phyloP scores from a whole-genome alignment of 1,139 yeast genomes.

The Geotrichum aggregatum region DNA sequence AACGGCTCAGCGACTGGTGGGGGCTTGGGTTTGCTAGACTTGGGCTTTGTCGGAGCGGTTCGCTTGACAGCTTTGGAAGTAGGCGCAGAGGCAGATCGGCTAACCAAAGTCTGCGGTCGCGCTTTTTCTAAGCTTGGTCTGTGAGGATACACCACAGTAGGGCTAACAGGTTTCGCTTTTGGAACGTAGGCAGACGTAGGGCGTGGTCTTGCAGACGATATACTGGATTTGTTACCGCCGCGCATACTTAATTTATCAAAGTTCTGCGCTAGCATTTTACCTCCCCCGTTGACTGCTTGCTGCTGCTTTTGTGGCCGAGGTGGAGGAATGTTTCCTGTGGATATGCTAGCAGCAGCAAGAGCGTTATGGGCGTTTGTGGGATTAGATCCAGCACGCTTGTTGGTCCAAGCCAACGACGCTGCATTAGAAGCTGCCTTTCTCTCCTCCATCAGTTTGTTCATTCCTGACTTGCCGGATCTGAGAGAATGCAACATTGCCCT shows the following conservation, averaged over 20 bases:
- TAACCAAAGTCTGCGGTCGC: neutral
- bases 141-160: neutral
- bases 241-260: neutral
- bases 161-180: neutral
- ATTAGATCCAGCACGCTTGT: conserved; percentile 3
- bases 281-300: neutral
- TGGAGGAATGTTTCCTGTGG: conserved; percentile 8
- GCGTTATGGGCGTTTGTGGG: conserved; percentile 13
- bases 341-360: conserved; percentile 13
- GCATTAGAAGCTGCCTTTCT: conserved; percentile 28
- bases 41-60: neutral
- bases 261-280: neutral
- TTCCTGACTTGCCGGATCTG: conserved; percentile 27
- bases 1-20: conserved; percentile 31
- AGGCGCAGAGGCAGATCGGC: neutral
- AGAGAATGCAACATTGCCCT: conserved; percentile 28
- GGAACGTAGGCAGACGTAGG: neutral
- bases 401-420: conserved; percentile 31
- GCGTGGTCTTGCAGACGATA: neutral
- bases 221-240: neutral
- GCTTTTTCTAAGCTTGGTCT: neutral
- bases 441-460: conserved; percentile 22
- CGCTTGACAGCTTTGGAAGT: conserved; percentile 1
- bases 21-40: neutral
- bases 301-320: neutral